Conservation (phyloP, 148 eudicot genomes). For the Spergularia marina region DNA sequence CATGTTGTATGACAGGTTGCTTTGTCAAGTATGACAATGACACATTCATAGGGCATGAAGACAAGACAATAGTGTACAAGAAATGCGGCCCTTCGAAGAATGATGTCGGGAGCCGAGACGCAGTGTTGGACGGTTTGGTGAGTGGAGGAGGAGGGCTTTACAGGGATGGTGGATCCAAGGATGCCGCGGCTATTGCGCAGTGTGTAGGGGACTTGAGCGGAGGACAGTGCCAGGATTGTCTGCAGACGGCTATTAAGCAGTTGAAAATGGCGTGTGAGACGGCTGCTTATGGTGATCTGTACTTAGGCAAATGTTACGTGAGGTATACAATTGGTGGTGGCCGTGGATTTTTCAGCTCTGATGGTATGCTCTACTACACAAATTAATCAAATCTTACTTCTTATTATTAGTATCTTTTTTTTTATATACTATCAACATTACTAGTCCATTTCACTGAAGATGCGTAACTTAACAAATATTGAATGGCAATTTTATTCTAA, state of each 20-base stretch:
- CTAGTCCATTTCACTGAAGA: too few relatives aligned
- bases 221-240: slow-evolving; percentile 52
- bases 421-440: too few relatives aligned
- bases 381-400: too few relatives aligned
- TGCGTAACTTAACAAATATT: background rate
- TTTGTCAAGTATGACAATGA: slow-evolving; percentile 47
- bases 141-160: slow-evolving; percentile 26
- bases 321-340: slow-evolving; percentile 41
- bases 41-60: slow-evolving; percentile 46
- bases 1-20: slow-evolving; percentile 25
- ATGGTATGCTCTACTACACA: slow-evolving; percentile 23
- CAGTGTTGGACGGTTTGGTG: slow-evolving; percentile 37
- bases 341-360: slow-evolving; percentile 21
- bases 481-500: background rate
- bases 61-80: slow-evolving; percentile 44
- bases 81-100: slow-evolving; percentile 39
- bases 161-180: slow-evolving; percentile 46
- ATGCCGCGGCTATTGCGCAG: slow-evolving; percentile 48
- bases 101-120: slow-evolving; percentile 33
- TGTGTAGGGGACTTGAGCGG: slow-evolving; percentile 53
- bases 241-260: slow-evolving; percentile 36
- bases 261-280: slow-evolving; percentile 44
- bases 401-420: too few relatives aligned
- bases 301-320: slow-evolving; percentile 53
- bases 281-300: slow-evolving; percentile 42